phyloP scores from a whole-genome alignment of 2,329 filamentous ascomycete genomes.

The Aspergillus uvarum region DNA sequence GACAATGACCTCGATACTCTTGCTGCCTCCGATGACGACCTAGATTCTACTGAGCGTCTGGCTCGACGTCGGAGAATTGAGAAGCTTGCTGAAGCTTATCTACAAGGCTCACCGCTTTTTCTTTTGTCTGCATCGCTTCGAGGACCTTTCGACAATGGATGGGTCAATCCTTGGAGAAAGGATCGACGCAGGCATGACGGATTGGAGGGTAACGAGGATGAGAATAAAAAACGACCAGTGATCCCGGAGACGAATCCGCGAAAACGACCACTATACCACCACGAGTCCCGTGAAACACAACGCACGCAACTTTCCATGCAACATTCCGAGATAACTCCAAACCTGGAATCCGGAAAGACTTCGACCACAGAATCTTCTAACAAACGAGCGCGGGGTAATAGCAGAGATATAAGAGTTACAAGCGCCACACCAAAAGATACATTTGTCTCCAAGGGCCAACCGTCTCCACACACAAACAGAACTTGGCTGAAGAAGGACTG shows the following conservation, averaged over 20 bases:
- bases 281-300: constrained; percentile 13
- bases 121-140: constrained; percentile 48
- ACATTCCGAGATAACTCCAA: neutral
- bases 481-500: constrained; percentile 35
- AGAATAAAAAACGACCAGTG: constrained; percentile 16
- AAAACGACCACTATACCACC: constrained; percentile 20
- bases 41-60: constrained; percentile 31
- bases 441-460: constrained; percentile 2
- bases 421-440: constrained; percentile 6
- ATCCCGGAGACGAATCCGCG: constrained; percentile 31
- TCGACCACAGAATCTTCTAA: neutral
- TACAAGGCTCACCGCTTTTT: constrained; percentile 44
- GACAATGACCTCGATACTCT: constrained; percentile 30
- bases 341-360: neutral
- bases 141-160: constrained; percentile 46
- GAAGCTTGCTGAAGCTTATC: constrained; percentile 41
- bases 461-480: constrained; percentile 8
- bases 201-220: neutral
- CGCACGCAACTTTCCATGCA: constrained; percentile 2
- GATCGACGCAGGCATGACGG: constrained; percentile 14
- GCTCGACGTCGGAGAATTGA: constrained; percentile 47
- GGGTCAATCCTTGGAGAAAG: constrained; percentile 49
- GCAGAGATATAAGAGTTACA: constrained; percentile 5
- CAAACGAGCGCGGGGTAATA: constrained; percentile 1
- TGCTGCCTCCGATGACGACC: constrained; percentile 42